phyloP scores from a whole-genome alignment of 225 moss, liverwort and hornwort species.

The Ulota crispa region DNA sequence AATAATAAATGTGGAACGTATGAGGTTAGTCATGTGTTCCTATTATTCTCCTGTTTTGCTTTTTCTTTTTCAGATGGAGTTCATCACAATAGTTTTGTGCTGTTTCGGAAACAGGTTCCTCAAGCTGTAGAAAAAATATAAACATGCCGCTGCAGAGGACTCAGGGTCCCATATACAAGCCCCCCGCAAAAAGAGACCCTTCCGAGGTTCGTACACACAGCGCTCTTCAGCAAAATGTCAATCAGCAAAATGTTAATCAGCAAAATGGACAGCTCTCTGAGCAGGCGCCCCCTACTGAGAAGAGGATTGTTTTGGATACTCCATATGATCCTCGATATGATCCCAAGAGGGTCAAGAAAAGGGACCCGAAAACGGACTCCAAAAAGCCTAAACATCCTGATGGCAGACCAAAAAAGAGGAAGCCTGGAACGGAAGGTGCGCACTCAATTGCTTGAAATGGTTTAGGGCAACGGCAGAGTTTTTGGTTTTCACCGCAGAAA shows the following conservation, averaged over 20 bases:
- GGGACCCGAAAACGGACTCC: neutral
- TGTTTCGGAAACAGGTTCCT: conserved; percentile 34
- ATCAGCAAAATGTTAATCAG: conserved; percentile 21
- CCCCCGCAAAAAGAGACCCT: conserved; percentile 35
- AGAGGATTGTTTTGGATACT: conserved; percentile 12
- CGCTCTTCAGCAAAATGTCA: conserved; percentile 17
- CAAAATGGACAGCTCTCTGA: conserved; percentile 27
- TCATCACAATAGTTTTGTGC: conserved; percentile 9
- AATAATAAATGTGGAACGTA: conserved; percentile 10
- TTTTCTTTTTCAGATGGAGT: neutral
- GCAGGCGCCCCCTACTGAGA: neutral
- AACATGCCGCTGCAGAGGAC: conserved; percentile 55
- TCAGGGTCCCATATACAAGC: conserved; percentile 41
- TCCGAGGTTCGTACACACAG: conserved; percentile 19
- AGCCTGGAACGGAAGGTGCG: conserved; percentile 31
- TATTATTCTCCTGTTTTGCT: neutral
- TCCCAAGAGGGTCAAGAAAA: conserved; percentile 21
- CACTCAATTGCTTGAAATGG: conserved; percentile 18
- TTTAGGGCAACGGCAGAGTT: conserved; percentile 17
- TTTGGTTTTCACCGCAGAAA: neutral
- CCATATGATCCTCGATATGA: neutral
- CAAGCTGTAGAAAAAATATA: conserved; percentile 24
- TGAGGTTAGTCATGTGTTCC: conserved; percentile 29
- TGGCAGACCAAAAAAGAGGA: conserved; percentile 31
- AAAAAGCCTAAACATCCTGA: conserved; percentile 23